Conservation (phyloP, 805 yeast genomes). For the Candida morakotiae region DNA sequence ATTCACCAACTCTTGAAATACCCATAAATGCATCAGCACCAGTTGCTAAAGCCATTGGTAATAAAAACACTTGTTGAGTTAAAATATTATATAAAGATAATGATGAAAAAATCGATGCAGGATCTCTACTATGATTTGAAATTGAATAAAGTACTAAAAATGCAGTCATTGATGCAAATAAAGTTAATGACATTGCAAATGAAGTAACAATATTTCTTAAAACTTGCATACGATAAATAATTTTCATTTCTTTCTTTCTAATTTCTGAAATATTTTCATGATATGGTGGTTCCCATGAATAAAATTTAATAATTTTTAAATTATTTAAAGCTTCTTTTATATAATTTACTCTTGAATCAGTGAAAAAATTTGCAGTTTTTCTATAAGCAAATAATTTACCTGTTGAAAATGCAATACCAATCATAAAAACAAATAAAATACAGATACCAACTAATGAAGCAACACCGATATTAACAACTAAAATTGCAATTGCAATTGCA, state of each 20-base stretch:
- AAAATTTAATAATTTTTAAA: slow-evolving; percentile 79
- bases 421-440: slow-evolving; percentile 48
- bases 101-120: slow-evolving; percentile 69
- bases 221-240: slow-evolving; percentile 60
- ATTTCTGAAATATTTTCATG: slow-evolving; percentile 48
- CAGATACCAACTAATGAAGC: slow-evolving; percentile 70
- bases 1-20: slow-evolving; percentile 51
- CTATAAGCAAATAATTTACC: slow-evolving; percentile 53
- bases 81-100: slow-evolving; percentile 62
- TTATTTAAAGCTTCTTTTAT: slow-evolving; percentile 77
- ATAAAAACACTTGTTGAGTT: slow-evolving; percentile 57
- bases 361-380: slow-evolving; percentile 51
- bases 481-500: slow-evolving; percentile 57
- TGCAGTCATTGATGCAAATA: slow-evolving; percentile 63
- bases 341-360: slow-evolving; percentile 72
- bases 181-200: slow-evolving; percentile 61
- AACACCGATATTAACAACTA: slow-evolving; percentile 67
- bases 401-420: slow-evolving; percentile 43
- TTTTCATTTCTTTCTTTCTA: slow-evolving; percentile 59
- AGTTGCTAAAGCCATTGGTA: slow-evolving; percentile 68
- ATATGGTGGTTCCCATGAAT: slow-evolving; percentile 90
- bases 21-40: slow-evolving; percentile 67
- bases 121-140: slow-evolving; percentile 31
- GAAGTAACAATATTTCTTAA: slow-evolving; percentile 61
- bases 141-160: slow-evolving; percentile 36